Base-by-base conservation (phyloP, 169 alveolate genomes). In the Plasmodium cynomolgi region DNA sequence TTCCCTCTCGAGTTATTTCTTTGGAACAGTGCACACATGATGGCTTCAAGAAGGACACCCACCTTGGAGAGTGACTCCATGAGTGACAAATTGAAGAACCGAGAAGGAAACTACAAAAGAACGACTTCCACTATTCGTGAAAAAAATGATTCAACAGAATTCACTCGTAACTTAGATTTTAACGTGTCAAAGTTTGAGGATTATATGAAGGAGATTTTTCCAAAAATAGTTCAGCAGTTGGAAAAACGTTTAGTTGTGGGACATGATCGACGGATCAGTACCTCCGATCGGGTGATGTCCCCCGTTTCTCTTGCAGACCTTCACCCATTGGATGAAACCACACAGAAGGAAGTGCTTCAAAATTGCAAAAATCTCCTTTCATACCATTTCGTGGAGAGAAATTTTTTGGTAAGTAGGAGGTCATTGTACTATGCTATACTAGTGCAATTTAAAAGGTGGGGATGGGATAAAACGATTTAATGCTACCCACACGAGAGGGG, bases 291-390 rank as follows among this genome's bases (percentile, higher is more conserved):
- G 20, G n/a, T 1, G 23, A 23, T 31, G 31, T n/a, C 23, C 7
- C 17, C 81, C 29, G 15, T 33, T 41, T 62, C 68, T 77, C 33
- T 56, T 74, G 39, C 39, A 9, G n/a, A 23, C 3, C 17, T 68
- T 4, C 39, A 68, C 77, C 31, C 13, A 44, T 77, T 86, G 56
- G 86, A 86, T 11, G 54, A 86, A 4, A 1, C 1, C 4, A 56
- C 81, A 5, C 86, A 77, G n/a, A 9, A 47, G 20, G 54, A 54
- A 33, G 29, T 86, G 71, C 81, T 86, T 20, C 56, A 20, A 3
- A 75, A 33, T 86, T 86, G 81, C 20, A 23, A 33, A 54, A 86
- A 86, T 56, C 31, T 86, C 81, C 81, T 86, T 6, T 86, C 93
- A 0, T 86, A 75, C 44, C 73, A 86, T 31, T 86, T 50, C 72